Conservation (phyloP, 2,329 filamentous ascomycete species). For the Periconia macrospinosa region DNA sequence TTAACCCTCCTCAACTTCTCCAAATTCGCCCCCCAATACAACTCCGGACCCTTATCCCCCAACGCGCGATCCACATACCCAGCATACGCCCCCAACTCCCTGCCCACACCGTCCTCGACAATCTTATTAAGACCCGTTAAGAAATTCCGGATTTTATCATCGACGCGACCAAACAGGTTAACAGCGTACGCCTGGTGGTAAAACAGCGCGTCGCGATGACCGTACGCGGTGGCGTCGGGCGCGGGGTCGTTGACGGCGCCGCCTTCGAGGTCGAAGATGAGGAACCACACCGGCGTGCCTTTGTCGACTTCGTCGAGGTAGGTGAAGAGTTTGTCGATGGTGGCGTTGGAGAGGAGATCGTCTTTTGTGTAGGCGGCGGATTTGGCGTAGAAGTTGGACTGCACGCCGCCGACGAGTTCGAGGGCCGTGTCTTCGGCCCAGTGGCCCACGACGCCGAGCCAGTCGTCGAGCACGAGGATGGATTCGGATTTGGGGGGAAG, state of each 20-base stretch:
- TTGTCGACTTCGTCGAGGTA: conserved; percentile 36
- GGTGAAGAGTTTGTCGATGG: conserved; percentile 35
- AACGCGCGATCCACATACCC: conserved; percentile 57
- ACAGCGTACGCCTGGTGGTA: conserved; percentile 43
- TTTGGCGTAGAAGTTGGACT: conserved; percentile 40
- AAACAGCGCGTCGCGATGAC: conserved; percentile 37
- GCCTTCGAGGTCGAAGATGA: conserved; percentile 39
- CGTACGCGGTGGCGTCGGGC: conserved; percentile 34
- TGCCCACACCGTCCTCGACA: conserved; percentile 32
- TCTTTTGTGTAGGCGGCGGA: conserved; percentile 35
- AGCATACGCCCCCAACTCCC: conserved; percentile 51
- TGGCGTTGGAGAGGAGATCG: conserved; percentile 31
- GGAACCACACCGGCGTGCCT: conserved; percentile 36
- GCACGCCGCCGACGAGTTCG: conserved; percentile 30
- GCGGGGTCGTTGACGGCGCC: conserved; percentile 37
- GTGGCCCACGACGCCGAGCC: conserved; percentile 36
- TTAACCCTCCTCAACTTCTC: conserved; percentile 42
- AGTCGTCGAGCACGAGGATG: conserved; percentile 32
- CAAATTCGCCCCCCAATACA: conserved; percentile 51
- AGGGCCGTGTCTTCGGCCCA: conserved; percentile 37
- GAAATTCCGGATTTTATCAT: conserved; percentile 42
- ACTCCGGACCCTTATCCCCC: conserved; percentile 44
- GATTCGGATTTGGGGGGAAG: conserved; percentile 26
- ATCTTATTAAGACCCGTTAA: conserved; percentile 46
- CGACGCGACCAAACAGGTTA: conserved; percentile 33